Evolutionary conservation across 2,329 filamentous ascomycete species (phyloP).

Genomic region (Phaeosphaeriaceae sp.): DNA sequence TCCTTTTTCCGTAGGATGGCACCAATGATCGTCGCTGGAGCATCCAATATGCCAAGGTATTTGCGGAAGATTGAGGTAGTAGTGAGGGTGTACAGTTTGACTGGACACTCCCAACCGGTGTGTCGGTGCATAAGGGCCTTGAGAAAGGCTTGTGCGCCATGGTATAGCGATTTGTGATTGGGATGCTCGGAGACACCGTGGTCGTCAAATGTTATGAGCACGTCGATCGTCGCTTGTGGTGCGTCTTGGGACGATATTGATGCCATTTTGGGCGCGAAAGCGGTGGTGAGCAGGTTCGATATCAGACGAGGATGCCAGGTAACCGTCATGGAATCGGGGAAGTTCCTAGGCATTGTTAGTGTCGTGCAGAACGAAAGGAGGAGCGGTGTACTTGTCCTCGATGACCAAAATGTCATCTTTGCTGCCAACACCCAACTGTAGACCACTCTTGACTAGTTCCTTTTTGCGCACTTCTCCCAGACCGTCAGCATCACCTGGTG

Average conservation of each 20-base stretch:
- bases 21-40: slow-evolving; percentile 71
- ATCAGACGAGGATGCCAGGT: slow-evolving; percentile 78
- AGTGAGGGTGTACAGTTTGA: slow-evolving; percentile 85
- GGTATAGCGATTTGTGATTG: slow-evolving; percentile 90
- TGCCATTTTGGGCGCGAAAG: slow-evolving; percentile 73
- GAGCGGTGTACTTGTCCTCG: slow-evolving; percentile 69
- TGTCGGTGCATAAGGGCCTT: slow-evolving; percentile 68
- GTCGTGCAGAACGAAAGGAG: slow-evolving; percentile 2
- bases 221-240: slow-evolving; percentile 70
- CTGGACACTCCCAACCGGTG: slow-evolving; percentile 71
- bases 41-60: slow-evolving; percentile 79
- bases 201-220: slow-evolving; percentile 89
- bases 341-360: slow-evolving; percentile 59
- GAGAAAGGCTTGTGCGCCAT: slow-evolving; percentile 79
- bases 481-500: slow-evolving; percentile 79
- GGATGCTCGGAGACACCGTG: slow-evolving; percentile 84
- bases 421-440: slow-evolving; percentile 74
- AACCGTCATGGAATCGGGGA: slow-evolving; percentile 87
- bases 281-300: slow-evolving; percentile 70
- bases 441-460: slow-evolving; percentile 82
- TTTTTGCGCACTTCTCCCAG: slow-evolving; percentile 82
- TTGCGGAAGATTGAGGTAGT: slow-evolving; percentile 78
- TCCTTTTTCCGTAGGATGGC: slow-evolving; percentile 59
- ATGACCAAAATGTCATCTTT: slow-evolving; percentile 86
- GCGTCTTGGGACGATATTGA: slow-evolving; percentile 50